Evolutionary conservation across 345 rosid species (phyloP).

Genomic region (Microcos paniculata): DNA sequence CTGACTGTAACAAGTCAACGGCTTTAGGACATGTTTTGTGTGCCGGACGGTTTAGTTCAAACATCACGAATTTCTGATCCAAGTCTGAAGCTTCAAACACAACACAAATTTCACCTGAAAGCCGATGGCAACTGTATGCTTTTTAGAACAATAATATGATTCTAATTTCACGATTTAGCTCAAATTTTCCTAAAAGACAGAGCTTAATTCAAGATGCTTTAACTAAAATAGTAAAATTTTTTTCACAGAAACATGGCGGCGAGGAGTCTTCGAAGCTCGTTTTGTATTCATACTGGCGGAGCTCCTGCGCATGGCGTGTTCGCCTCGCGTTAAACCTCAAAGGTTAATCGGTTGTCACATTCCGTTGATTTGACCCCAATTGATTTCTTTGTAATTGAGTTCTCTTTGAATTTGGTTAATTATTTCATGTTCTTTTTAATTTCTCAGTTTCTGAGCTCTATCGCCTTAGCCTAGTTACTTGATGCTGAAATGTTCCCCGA

Average conservation of each 20-base stretch:
- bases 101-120: not conserved
- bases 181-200: not conserved
- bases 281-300: slow-evolving; percentile 51
- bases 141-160: not conserved
- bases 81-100: not conserved
- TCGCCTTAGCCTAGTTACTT: not conserved
- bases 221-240: not conserved
- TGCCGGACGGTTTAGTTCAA: not conserved
- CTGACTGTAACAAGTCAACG: not conserved
- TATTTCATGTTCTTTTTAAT: not conserved
- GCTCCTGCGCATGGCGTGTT: slow-evolving; percentile 74
- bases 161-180: not conserved
- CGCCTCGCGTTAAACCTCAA: slow-evolving; percentile 56
- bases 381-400: not conserved
- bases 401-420: not conserved
- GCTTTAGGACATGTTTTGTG: not conserved
- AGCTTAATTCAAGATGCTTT: not conserved
- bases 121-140: slow-evolving; percentile 4
- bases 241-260: slow-evolving; percentile 6
- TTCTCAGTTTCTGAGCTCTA: not conserved
- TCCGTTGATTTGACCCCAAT: not conserved
- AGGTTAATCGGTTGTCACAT: slow-evolving; percentile 24
- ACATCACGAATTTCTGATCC: not conserved
- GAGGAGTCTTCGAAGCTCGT: slow-evolving; percentile 30
- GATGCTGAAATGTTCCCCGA: not conserved